Evolutionary conservation across 305 asterid genomes (phyloP).

Genomic region (Withania somnifera): DNA sequence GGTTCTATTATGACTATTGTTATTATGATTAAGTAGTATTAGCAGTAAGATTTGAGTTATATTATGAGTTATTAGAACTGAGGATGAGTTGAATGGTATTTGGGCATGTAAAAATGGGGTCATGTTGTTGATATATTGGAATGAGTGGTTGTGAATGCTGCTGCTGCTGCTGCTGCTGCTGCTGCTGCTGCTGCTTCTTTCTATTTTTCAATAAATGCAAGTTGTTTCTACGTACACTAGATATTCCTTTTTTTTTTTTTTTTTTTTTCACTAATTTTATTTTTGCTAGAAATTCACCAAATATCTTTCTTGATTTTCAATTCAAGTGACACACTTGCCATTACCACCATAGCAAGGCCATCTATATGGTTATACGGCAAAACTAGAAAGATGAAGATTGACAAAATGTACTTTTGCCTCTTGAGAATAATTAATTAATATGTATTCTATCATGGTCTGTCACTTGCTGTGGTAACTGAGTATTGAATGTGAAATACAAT

Average conservation of each 20-base stretch:
- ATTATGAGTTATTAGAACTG: background rate
- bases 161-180: no score
- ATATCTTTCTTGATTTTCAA: background rate
- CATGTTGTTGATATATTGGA: background rate
- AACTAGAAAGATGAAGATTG: background rate
- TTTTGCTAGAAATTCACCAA: background rate
- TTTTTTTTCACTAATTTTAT: background rate
- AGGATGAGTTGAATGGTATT: background rate
- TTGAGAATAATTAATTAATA: background rate
- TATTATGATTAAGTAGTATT: background rate
- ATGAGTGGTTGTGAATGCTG: constrained; percentile 10
- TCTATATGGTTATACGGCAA: no score
- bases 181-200: no score
- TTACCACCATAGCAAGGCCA: no score
- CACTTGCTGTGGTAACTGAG: background rate
- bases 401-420: background rate
- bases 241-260: background rate
- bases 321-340: no score
- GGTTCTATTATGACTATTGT: background rate
- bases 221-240: background rate
- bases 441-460: background rate
- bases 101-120: constrained; percentile 2
- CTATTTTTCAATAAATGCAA: background rate
- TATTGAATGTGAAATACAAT: no score
- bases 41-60: background rate